Evolutionary conservation across 1,284 basidiomycete genomes (phyloP).

Genomic region (Cerrena zonata): DNA sequence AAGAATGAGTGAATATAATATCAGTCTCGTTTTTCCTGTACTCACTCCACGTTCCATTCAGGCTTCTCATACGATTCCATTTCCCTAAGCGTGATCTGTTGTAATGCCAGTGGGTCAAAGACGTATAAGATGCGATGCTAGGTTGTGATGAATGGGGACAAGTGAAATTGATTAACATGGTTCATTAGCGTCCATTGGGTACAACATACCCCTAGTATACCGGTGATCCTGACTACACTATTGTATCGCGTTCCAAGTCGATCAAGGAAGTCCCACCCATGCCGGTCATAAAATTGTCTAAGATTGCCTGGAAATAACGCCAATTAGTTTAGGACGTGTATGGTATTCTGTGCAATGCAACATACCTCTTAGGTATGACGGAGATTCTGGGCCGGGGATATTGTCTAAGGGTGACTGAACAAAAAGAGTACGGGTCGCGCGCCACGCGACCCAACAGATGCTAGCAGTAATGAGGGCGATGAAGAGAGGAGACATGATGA

Average conservation of each 20-base stretch:
- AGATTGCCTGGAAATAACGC: slow-evolving; percentile 5
- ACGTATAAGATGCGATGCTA: no score
- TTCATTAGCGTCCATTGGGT: no score
- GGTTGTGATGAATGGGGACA: neutral
- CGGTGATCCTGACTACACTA: slow-evolving; percentile 6
- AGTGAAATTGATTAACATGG: neutral
- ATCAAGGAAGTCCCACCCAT: slow-evolving; percentile 9
- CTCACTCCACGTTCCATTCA: slow-evolving; percentile 15
- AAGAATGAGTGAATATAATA: neutral
- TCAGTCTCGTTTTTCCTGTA: no score
- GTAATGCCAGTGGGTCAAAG: slow-evolving; percentile 30
- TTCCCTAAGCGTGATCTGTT: slow-evolving; percentile 37
- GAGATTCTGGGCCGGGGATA: neutral
- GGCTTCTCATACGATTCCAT: slow-evolving; percentile 30
- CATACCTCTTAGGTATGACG: neutral
- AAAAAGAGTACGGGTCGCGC: slow-evolving; percentile 9
- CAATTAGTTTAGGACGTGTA: neutral
- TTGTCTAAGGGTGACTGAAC: slow-evolving; percentile 2
- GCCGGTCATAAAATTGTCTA: slow-evolving; percentile 6
- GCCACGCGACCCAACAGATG: no score
- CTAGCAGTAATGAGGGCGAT: no score
- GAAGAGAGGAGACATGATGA: no score
- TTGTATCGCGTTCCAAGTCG: slow-evolving; percentile 1
- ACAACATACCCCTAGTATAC: slow-evolving; percentile 7
- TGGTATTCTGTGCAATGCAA: neutral